Evolutionary conservation across 306 rosid genomes (phyloP), one percentile per base, ranked within the genome.

Genomic region (Abrus pulchellus): DNA sequence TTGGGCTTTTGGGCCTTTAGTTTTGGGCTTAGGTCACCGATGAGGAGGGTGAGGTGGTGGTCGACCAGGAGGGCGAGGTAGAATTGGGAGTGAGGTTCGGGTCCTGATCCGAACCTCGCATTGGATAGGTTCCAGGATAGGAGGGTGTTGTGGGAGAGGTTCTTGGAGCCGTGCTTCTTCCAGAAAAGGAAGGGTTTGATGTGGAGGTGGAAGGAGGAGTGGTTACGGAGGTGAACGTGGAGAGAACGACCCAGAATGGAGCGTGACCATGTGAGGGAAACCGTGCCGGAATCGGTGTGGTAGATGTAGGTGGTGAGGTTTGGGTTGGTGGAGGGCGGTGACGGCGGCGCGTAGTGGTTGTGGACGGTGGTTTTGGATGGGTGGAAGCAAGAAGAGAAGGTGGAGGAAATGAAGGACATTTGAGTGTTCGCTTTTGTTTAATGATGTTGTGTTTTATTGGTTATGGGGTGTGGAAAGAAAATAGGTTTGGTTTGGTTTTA

Each of bases 211-310:
- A 82, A 85, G 74, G 91, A 14, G 89, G 95, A 81, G 67, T 81
- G 60, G 44, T 83, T 81, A 56, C 85, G 90, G 60, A 89, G 88
- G 56, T 83, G 76, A 20, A 94, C 76, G 52, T 88, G 90, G 78
- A 94, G 93, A n/a, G 97, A 86, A 44, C 92, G 97, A 29, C 95
- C 89, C 0, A 92, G 73, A 74, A 92, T 84, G 77, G 97, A 90
- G 65, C 93, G 95, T 1, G 95, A 94, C 98, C 98, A 94, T 1
- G 97, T 90, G 33, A 92, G 87, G 9, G 97, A 86, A 68, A 94
- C 86, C 59, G 87, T 73, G 50, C 95, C 98, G 34, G 80, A 71
- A 56, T 84, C 79, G 12, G 97, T 94, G 81, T 90, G 90, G 90
- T 90, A 94, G 64, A 89, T 86, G 43, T 89, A 89, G 49, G 95